Evolutionary conservation across 1,284 basidiomycete genomes (phyloP).

Genomic region (Moesziomyces antarcticus): DNA sequence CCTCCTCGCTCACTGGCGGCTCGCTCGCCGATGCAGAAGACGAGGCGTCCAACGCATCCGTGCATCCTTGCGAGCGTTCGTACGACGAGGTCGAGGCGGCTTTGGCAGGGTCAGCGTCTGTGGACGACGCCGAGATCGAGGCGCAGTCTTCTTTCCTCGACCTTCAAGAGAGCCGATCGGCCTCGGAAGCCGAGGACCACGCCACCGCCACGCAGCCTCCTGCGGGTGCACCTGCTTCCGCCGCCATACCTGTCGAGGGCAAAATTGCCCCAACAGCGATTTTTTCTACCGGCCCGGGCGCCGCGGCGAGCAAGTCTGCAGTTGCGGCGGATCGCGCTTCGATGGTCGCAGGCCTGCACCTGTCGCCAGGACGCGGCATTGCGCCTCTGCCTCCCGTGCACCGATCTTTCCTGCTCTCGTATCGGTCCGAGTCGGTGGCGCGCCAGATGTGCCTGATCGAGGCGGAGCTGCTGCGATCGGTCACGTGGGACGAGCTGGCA

Average conservation of each 20-base stretch:
- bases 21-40: constrained; percentile 43
- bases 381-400: constrained; percentile 45
- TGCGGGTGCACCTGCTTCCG: constrained; percentile 2
- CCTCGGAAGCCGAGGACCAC: constrained; percentile 17
- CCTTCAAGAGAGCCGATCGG: constrained; percentile 23
- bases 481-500: constrained; percentile 85
- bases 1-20: constrained; percentile 31
- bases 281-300: neutral
- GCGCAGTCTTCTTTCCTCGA: constrained; percentile 30
- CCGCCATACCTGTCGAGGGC: constrained; percentile 5
- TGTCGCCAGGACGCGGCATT: constrained; percentile 13
- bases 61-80: constrained; percentile 24
- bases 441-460: constrained; percentile 88
- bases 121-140: constrained; percentile 4
- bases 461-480: constrained; percentile 81
- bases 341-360: neutral
- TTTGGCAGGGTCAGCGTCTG: neutral
- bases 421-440: constrained; percentile 74
- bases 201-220: neutral
- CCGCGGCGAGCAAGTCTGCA: neutral
- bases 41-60: constrained; percentile 18
- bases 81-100: constrained; percentile 4
- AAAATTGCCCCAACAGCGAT: neutral
- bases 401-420: constrained; percentile 59
- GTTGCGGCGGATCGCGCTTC: neutral